Conservation (phyloP, 2,329 filamentous ascomycete species). For the Tolypocladium paradoxum region DNA sequence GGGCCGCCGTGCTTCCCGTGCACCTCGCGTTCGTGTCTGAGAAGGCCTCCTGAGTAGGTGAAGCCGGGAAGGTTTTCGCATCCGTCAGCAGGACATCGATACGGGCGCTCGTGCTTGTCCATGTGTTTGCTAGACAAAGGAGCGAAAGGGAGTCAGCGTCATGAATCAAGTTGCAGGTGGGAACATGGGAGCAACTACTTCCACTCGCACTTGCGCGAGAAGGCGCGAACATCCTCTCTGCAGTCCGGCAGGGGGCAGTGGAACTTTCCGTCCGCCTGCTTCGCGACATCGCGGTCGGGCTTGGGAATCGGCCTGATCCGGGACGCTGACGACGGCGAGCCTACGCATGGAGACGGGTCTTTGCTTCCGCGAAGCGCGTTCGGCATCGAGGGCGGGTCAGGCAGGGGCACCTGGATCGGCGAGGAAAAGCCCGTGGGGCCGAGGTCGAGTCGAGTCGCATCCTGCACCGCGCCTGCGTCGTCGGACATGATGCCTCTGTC, state of each 20-base stretch:
- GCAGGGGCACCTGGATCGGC: constrained; percentile 20
- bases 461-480: constrained; percentile 26
- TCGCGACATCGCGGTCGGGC: constrained; percentile 44
- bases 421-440: constrained; percentile 20
- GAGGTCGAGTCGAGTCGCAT: constrained; percentile 28
- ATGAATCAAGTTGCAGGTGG: no score
- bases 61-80: constrained; percentile 91
- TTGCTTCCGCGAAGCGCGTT: constrained; percentile 23
- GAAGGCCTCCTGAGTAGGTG: constrained; percentile 83
- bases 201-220: constrained; percentile 84
- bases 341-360: constrained; percentile 19
- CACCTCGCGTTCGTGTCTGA: constrained; percentile 87
- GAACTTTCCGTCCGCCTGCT: constrained; percentile 65
- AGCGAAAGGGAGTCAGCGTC: neutral
- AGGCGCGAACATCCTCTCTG: constrained; percentile 50
- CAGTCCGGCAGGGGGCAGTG: constrained; percentile 65
- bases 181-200: constrained; percentile 54
- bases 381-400: constrained; percentile 18
- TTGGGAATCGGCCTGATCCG: constrained; percentile 46
- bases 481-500: constrained; percentile 25
- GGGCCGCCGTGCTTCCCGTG: constrained; percentile 84
- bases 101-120: constrained; percentile 94
- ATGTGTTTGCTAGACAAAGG: constrained; percentile 68
- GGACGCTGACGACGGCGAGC: constrained; percentile 19
- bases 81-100: constrained; percentile 70